A percentile compares a stretch with the other conserved stretches of the same genome.
Evolutionary conservation across 352 stramenopile genomes (phyloP).

Genomic region (Hyaloperonospora brassicae): DNA sequence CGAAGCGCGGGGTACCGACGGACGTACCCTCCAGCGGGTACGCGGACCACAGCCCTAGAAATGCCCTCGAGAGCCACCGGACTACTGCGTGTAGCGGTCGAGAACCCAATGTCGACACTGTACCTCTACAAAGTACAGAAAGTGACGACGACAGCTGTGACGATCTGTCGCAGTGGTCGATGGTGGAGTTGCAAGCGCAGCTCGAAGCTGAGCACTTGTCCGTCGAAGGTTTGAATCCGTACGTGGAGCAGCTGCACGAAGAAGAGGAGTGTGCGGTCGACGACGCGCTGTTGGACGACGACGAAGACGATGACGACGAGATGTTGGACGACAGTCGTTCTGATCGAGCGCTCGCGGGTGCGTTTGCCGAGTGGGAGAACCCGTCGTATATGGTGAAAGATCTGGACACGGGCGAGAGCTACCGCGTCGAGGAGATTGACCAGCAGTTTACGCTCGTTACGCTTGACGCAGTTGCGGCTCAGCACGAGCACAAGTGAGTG

Average conservation of each 20-base stretch:
- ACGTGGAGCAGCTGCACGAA: conserved; percentile 35
- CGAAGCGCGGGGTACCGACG: too few species aligned
- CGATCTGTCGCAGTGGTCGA: conserved; percentile 23
- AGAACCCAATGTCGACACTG: conserved; percentile 18
- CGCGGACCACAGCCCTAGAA: too few species aligned
- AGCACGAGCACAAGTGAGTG: conserved; percentile 50
- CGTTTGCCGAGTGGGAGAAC: conserved; percentile 50
- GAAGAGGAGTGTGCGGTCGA: conserved; percentile 32
- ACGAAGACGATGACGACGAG: conserved; percentile 3
- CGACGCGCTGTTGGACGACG: conserved; percentile 17
- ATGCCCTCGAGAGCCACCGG: too few species aligned
- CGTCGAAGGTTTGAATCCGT: conserved; percentile 37
- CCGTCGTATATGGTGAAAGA: conserved; percentile 77
- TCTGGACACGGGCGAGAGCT: conserved; percentile 70
- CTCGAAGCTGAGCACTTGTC: conserved; percentile 24
- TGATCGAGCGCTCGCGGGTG: too few species aligned
- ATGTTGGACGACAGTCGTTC: background rate
- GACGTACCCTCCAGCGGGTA: too few species aligned
- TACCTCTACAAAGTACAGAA: conserved; percentile 21
- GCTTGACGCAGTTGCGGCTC: conserved; percentile 51
- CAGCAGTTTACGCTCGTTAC: conserved; percentile 74
- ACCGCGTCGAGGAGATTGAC: conserved; percentile 77
- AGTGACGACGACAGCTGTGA: conserved; percentile 23
- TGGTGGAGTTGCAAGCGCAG: conserved; percentile 22
- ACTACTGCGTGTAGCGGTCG: background rate